These are phyloP conservation scores for Leccinum pallidistipes DNA, from an alignment of 1,284 basidiomycete species.

Conservation along the genomic window DNA sequence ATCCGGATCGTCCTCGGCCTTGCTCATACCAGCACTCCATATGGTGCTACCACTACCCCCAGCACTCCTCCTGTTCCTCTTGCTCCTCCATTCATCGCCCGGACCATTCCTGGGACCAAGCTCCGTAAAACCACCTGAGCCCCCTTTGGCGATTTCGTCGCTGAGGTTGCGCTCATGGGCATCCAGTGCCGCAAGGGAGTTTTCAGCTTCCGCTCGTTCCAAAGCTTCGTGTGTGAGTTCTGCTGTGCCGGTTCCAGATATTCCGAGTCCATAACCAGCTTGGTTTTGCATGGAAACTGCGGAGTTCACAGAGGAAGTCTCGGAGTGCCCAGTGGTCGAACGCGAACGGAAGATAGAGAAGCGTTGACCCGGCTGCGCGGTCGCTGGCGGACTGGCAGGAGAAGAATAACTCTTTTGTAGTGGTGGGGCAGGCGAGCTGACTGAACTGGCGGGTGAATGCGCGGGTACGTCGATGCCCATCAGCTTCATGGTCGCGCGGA, in stretches of 20 bases:
- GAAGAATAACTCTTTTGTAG: constrained; percentile 13
- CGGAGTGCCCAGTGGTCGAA: constrained; percentile 45
- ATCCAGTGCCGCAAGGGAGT: constrained; percentile 69
- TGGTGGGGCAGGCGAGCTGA: neutral
- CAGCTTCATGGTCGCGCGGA: constrained; percentile 87
- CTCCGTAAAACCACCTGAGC: constrained; percentile 74
- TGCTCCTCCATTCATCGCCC: constrained; percentile 53
- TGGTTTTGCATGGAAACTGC: constrained; percentile 38
- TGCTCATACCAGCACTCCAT: constrained; percentile 80
- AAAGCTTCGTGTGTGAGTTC: constrained; percentile 72
- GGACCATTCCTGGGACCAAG: constrained; percentile 49
- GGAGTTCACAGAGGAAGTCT: constrained; percentile 50
- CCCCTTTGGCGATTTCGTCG: constrained; percentile 73
- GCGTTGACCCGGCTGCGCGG: constrained; percentile 43
- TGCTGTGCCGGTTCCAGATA: constrained; percentile 36
- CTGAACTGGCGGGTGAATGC: constrained; percentile 29
- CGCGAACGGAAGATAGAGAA: constrained; percentile 70
- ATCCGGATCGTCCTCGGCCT: constrained; percentile 48
- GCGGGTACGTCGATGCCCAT: constrained; percentile 79
- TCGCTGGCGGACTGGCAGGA: constrained; percentile 36
- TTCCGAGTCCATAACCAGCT: constrained; percentile 39
- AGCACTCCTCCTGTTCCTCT: constrained; percentile 55
- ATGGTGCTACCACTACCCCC: constrained; percentile 75
- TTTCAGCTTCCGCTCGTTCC: constrained; percentile 74
- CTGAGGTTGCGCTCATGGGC: constrained; percentile 71